Evolutionary conservation across 805 yeast species (phyloP), one percentile per base, ranked within the genome.

Genomic region (Kodamaea restingae): DNA sequence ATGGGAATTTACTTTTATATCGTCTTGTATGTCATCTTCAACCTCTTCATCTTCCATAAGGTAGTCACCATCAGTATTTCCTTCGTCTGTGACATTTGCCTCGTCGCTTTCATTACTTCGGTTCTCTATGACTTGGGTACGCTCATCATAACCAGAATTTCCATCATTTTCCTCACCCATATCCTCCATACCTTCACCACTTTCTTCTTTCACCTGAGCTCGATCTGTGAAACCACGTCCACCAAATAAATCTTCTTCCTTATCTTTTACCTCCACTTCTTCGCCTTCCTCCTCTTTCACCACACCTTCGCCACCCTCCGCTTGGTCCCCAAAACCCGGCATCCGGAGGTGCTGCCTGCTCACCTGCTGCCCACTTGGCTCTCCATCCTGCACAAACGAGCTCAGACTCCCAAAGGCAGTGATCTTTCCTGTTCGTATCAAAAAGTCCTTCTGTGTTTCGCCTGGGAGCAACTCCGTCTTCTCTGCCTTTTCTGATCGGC

Each of bases 381-480:
- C 38, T 4, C 40, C 71, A 3, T 36, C 50, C 28, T 69, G 70
- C 12, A 65, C 70, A 49, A 87, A 84, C 2, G 78, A 81, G 29
- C 71, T 69, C 15, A 76, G 63, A 21, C 77, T 76, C 8, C 96
- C 95, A 67, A 93, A 93, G 0, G 98, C 98, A 0, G 98, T 93
- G 40, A 88, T 78, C 56, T 88, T 81, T 20, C 98, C 98, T 0
- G 91, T 90, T 47, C 98, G 71, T 0, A 93, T 76, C 44, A 93
- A 67, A 53, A 61, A 90, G 36, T 90, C 97, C 41, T 77, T 77
- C 52, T 84, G 84, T 0, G 88, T 62, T 53, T 93, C 98, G n/a
- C 76, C 84, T 0, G 84, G 78, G 5, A 75, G 66, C 46, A 71
- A 67, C 3, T 63, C 74, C n/a, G 50, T 48, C n/a, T 36, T 31